Evolutionary conservation across 352 stramenopile genomes (phyloP), one percentile per base, ranked within the genome.

Genomic region (Plasmopara muralis): DNA sequence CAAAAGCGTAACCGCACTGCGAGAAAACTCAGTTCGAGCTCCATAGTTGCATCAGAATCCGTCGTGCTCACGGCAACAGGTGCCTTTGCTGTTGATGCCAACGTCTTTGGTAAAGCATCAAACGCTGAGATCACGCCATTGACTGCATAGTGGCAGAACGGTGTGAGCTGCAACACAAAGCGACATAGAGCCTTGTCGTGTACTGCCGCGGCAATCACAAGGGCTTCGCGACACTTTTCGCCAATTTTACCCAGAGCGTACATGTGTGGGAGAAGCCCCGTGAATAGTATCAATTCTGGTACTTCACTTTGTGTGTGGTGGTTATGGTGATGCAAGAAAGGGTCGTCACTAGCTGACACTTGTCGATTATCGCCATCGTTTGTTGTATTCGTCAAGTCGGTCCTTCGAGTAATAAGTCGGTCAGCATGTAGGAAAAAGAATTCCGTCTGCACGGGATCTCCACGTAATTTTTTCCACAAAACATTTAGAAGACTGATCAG

Each of bases 91-190:
- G 47, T 65, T 10, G 57, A 64, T 10, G 74, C 57, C 9, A 91
- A 50, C 9, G 77, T 75, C 61, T 87, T 92, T 10, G 83, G 83
- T 14, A 94, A 55, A 7, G 68, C 73, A 40, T 94, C 83, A 43
- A 85, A 94, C 4, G 83, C 82, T 3, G 67, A 82, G 37, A 94
- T 91, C 9, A 94, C 71, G 5, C 83, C 83, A 42, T 87, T 91
- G 25, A 94, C 77, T 5, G 80, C 81, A 45, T 94, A 92, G 60
- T 92, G 81, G 47, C 83, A 94, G 53, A 94, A 94, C 5, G 83
- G 83, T 25, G 83, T 92, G 49, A 94, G 74, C 53, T 83, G 73
- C 39, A 94, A 54, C n/a, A 94, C 73, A 47, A 94, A 94, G 12
- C 78, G 81, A 44, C 72, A 87, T 8, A 94, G 64, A 10, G 79